Percentiles rank a stretch among this genome's conserved stretches.
These are phyloP conservation scores for Arctium lappa DNA, from an alignment of 129 eudicot species.

Conservation along the genomic window DNA sequence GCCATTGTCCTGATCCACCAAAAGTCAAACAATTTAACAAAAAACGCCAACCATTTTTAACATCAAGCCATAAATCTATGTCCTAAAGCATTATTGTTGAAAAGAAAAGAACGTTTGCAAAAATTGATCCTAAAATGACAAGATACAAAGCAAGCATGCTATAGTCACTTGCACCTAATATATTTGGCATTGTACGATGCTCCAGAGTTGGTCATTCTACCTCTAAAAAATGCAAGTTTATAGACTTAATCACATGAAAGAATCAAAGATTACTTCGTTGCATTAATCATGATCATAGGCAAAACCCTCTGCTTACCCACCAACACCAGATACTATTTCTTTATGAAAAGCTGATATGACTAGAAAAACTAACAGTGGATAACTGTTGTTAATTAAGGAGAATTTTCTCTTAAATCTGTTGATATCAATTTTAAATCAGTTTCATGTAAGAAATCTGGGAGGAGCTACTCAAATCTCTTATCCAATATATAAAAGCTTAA, in stretches of 20 bases:
- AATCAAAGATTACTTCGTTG: not conserved
- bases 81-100: not conserved
- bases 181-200: not conserved
- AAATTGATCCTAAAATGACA: not conserved
- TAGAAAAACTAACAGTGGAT: not conserved
- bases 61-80: not conserved
- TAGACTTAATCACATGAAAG: not conserved
- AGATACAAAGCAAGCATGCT: not conserved
- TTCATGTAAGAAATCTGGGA: not conserved
- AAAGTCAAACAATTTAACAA: not conserved
- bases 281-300: not conserved
- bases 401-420: not conserved
- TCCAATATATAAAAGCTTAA: not conserved
- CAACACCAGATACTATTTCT: not conserved
- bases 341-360: not conserved
- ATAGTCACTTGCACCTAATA: not conserved
- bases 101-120: not conserved
- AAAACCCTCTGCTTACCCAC: not conserved
- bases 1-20: slow-evolving; percentile 45
- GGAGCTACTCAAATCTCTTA: not conserved
- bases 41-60: not conserved
- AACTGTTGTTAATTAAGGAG: not conserved
- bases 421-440: not conserved
- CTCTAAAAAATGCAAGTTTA: not conserved
- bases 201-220: not conserved